These are phyloP conservation scores for Cytospora piceae DNA, from an alignment of 2,329 filamentous ascomycete genomes.

Conservation along the genomic window DNA sequence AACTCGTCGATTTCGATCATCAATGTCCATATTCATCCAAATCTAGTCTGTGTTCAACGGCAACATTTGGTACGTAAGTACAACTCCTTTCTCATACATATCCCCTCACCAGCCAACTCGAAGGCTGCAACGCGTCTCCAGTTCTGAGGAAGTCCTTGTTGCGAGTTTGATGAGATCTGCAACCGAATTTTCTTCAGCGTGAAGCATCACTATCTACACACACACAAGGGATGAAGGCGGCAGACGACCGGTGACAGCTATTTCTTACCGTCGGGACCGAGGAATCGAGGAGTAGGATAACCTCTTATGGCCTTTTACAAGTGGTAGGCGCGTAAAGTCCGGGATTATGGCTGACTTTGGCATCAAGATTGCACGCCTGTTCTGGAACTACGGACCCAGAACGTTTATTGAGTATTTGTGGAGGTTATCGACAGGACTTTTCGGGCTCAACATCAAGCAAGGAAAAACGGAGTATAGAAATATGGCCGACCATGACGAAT, in stretches of 20 bases:
- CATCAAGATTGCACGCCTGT: background rate
- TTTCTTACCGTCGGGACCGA: background rate
- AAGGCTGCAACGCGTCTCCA: background rate
- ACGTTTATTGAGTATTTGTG: background rate
- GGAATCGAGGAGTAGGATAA: background rate
- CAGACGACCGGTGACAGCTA: background rate
- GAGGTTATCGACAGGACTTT: background rate
- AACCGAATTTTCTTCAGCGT: background rate
- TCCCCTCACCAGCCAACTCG: background rate
- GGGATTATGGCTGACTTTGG: background rate
- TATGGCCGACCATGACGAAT: constrained; percentile 17
- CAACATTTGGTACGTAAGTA: background rate
- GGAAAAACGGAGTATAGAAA: no score
- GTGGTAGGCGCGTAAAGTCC: background rate
- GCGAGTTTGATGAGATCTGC: background rate
- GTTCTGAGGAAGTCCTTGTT: background rate
- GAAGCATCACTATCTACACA: background rate
- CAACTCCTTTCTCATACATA: background rate
- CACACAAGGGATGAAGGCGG: background rate
- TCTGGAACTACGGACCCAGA: background rate
- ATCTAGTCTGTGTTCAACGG: background rate
- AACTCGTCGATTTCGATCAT: background rate
- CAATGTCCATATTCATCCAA: background rate
- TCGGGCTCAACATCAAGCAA: background rate
- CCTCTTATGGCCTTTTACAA: background rate